phyloP scores from a whole-genome alignment of 148 eudicot genomes.

The Rhododendron ovatum region DNA sequence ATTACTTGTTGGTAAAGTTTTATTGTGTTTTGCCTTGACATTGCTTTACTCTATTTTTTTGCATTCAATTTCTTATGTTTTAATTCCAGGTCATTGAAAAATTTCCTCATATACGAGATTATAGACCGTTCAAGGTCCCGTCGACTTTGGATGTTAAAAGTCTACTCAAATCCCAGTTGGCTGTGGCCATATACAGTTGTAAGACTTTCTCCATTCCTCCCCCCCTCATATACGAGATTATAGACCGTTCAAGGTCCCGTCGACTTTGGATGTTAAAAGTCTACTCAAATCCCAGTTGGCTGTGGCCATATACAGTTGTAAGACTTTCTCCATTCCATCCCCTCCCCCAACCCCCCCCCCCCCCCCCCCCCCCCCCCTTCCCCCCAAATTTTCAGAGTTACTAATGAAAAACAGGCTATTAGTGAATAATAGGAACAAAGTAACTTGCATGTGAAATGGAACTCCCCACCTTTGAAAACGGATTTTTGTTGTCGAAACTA shows the following conservation, averaged over 20 bases:
- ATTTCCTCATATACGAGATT: slow-evolving; percentile 83
- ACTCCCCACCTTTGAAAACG: background rate
- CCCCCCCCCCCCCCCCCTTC: background rate
- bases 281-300: too few species aligned
- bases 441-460: background rate
- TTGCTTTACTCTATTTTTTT: background rate
- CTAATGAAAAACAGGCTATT: background rate
- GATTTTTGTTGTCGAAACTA: background rate
- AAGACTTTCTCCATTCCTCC: slow-evolving; percentile 21
- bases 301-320: too few species aligned
- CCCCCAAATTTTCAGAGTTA: background rate
- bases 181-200: slow-evolving; percentile 66
- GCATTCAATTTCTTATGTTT: background rate
- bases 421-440: background rate
- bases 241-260: too few species aligned
- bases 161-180: slow-evolving; percentile 74
- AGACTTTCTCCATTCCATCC: too few species aligned
- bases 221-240: too few species aligned
- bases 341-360: too few species aligned
- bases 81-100: slow-evolving; percentile 66
- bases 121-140: slow-evolving; percentile 56
- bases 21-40: background rate
- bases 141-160: slow-evolving; percentile 42
- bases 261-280: too few species aligned
- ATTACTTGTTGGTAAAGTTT: background rate